Base-by-base conservation (phyloP, 768 basidiomycete genomes). In the Auriscalpium vulgare region DNA sequence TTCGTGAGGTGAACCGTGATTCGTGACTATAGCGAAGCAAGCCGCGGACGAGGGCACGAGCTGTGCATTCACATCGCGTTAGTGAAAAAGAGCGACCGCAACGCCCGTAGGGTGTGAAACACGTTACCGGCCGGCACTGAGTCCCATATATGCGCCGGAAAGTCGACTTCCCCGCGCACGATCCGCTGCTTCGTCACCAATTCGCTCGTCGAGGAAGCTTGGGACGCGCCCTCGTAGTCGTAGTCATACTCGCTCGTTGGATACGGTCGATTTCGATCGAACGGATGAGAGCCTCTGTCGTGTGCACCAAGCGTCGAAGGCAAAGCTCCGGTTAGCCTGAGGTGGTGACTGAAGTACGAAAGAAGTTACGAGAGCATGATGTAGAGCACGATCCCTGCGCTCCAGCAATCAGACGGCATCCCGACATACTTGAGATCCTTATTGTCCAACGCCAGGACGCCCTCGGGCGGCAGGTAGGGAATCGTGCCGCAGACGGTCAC, bases 351-450 rank as follows among this genome's bases (percentile, higher is more conserved):
- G 35, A 1, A 37, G 38, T 7, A 16, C 34, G 17, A 17, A 17
- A 52, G 44, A 43, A 77, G 88, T 58, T 71, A 92, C 91, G 81
- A 79, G 50, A 93, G 73, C 88, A 92, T 92, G 55, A 90, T 83
- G 60, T 85, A 91, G 51, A 92, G 70, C 52, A 88, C 83, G 6
- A 91, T 79, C 6, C 91, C 91, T 11, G 86, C 80, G 62, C 90
- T 91, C 91, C 91, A 93, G 63, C 90, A 92, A 68, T 93, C 91
- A 3, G 89, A 79, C n/a, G 89, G 87, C 85, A 91, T 86, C 17
- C 88, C 88, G 36, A 77, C 69, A 55, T 90, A 91, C 51, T 86
- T 82, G 45, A 88, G 69, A 56, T 88, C 75, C 61, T 84, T 85
- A 61, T 86, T 75, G 62, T 91, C 87, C 44, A 92, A 71, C 8